Conservation (phyloP, 2,329 filamentous ascomycete species). For the Alternaria longipes region DNA sequence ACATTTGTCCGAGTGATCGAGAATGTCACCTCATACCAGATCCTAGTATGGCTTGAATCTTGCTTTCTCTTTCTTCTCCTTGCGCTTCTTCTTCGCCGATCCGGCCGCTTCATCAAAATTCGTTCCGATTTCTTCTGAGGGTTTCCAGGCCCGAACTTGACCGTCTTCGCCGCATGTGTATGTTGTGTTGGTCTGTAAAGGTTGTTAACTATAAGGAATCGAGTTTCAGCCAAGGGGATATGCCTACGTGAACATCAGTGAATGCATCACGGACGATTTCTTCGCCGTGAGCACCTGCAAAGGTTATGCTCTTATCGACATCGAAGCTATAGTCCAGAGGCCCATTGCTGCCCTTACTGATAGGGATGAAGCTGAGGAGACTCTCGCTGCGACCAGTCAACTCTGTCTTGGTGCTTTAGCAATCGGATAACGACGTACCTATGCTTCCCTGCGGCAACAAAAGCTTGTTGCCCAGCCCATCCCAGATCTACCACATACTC, state of each 20-base stretch:
- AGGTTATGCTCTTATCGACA: slow-evolving; percentile 30
- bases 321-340: slow-evolving; percentile 46
- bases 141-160: slow-evolving; percentile 55
- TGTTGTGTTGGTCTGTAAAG: slow-evolving; percentile 45
- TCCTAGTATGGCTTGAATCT: slow-evolving; percentile 46
- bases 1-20: not conserved
- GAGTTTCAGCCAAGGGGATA: not conserved
- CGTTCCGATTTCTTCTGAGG: slow-evolving; percentile 31
- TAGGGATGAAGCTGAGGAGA: slow-evolving; percentile 42
- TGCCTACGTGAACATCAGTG: slow-evolving; percentile 49
- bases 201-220: slow-evolving; percentile 7
- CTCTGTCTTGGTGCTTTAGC: not conserved
- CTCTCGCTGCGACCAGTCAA: slow-evolving; percentile 30
- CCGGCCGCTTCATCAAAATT: slow-evolving; percentile 37
- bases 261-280: slow-evolving; percentile 59
- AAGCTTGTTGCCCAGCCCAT: slow-evolving; percentile 67
- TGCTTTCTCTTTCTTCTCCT: slow-evolving; percentile 45
- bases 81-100: slow-evolving; percentile 33
- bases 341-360: slow-evolving; percentile 30
- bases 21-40: not conserved
- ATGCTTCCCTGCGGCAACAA: slow-evolving; percentile 72
- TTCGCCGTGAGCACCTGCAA: slow-evolving; percentile 58
- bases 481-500: slow-evolving; percentile 78
- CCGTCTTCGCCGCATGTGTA: slow-evolving; percentile 62
- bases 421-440: slow-evolving; percentile 58